Base-by-base conservation (phyloP, 306 rosid genomes). In the Luffa acutangula region DNA sequence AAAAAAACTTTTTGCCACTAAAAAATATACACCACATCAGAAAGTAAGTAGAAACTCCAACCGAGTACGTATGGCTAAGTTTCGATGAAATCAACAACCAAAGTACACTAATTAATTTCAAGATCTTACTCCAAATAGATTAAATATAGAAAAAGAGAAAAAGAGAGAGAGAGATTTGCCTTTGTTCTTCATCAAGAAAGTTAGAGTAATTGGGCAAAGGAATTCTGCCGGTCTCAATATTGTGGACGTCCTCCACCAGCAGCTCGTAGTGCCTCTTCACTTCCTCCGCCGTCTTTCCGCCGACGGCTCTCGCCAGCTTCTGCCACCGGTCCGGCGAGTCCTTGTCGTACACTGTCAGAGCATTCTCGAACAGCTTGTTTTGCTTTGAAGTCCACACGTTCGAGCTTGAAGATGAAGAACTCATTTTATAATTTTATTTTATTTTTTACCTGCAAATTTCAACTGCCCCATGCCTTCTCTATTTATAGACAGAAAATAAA, bases 321-420 rank as follows among this genome's bases (percentile, higher is more conserved):
- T 89, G 87, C 97, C 97, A 91, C 15, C 91, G 81, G 14, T 91
- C 92, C 0, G 96, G 91, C 0, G 87, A 74, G 80, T 88, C 94
- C 89, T 87, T 81, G 85, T 87, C 88, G 15, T 80, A 85, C 45
- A 88, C 81, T 13, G 89, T 93, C 39, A 93, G 57, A 1, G 96
- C 97, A 86, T 89, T 91, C 87, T 93, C 97, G 51, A 93, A 93
- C 70, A 80, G 69, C 62, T 93, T 93, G 92, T 93, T 91, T 65
- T 93, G 92, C 71, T 84, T 86, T 1, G 90, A 37, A 0, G 91
- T 93, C 98, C 98, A 93, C 8, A 5, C 3, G 56, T 17, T 57
- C 1, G 93, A 87, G 46, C 81, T 83, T 9, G 97, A 91, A 1
- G 85, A 45, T 9, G 39, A 43, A 5, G 20, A 51, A 49, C 21